Conservation (phyloP, 805 yeast genomes). For the Kluyveromyces aestuarii region DNA sequence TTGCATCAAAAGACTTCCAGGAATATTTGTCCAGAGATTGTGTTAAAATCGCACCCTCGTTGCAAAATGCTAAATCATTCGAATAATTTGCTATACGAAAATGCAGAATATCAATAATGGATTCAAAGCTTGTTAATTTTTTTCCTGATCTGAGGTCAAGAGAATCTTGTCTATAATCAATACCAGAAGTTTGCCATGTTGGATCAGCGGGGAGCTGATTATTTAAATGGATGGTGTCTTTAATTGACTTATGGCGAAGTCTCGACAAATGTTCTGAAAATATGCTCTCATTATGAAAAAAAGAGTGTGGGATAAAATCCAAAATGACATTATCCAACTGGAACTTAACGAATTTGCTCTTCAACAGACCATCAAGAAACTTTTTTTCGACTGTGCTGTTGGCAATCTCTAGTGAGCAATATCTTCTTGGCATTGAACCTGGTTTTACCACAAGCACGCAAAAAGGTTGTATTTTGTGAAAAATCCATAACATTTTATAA, state of each 20-base stretch:
- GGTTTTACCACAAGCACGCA: constrained; percentile 77
- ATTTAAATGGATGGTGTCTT: constrained; percentile 26
- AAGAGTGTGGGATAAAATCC: constrained; percentile 29
- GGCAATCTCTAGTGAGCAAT: constrained; percentile 74
- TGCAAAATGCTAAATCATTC: constrained; percentile 68
- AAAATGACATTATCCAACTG: constrained; percentile 29
- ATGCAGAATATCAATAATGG: constrained; percentile 65
- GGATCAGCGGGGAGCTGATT: constrained; percentile 4
- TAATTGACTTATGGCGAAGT: constrained; percentile 51
- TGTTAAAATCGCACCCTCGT: constrained; percentile 28
- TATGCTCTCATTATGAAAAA: constrained; percentile 26
- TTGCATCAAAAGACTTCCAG: constrained; percentile 77
- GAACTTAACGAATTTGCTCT: constrained; percentile 76
- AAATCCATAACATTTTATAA: constrained; percentile 30
- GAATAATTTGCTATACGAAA: constrained; percentile 68
- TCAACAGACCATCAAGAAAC: constrained; percentile 69
- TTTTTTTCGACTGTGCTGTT: constrained; percentile 75
- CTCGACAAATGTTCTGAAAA: constrained; percentile 48
- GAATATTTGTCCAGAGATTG: constrained; percentile 31
- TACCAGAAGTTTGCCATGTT: constrained; percentile 62
- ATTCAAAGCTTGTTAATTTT: constrained; percentile 62
- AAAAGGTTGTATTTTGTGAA: constrained; percentile 69
- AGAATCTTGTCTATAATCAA: constrained; percentile 68
- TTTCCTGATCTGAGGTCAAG: constrained; percentile 70
- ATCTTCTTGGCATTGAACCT: constrained; percentile 73